Evolutionary conservation across 768 basidiomycete species (phyloP).

Genomic region (Serendipita vermifera): DNA sequence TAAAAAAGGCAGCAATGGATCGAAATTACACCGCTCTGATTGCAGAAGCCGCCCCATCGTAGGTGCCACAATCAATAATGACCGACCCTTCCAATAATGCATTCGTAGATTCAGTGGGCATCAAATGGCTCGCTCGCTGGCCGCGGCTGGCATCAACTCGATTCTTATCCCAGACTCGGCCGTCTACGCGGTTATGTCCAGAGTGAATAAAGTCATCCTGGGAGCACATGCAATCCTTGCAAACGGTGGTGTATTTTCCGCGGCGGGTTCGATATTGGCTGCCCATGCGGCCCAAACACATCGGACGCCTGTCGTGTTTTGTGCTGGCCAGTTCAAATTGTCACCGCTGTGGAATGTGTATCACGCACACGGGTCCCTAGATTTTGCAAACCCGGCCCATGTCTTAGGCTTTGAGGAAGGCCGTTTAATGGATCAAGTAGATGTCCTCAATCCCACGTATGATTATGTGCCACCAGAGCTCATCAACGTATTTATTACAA

Average conservation of each 20-base stretch:
- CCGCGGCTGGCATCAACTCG: constrained; percentile 76
- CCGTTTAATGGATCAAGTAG: constrained; percentile 69
- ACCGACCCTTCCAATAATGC: too few relatives aligned
- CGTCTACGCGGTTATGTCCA: constrained; percentile 89
- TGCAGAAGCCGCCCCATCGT: constrained; percentile 91
- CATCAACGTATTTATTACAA: constrained; percentile 88
- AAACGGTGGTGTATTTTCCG: constrained; percentile 90
- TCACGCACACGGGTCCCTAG: constrained; percentile 72
- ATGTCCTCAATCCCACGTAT: constrained; percentile 91
- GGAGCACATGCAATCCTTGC: constrained; percentile 93
- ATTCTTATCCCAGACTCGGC: constrained; percentile 95
- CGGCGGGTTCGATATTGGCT: constrained; percentile 71
- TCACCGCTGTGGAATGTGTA: constrained; percentile 85
- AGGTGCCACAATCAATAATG: constrained; percentile 22
- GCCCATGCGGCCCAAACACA: constrained; percentile 82
- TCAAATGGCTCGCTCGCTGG: constrained; percentile 69
- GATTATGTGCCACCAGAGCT: constrained; percentile 91
- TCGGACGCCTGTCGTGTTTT: constrained; percentile 84
- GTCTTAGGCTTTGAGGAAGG: constrained; percentile 66
- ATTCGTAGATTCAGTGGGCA: constrained; percentile 62
- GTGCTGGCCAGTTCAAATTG: constrained; percentile 92
- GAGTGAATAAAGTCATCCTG: constrained; percentile 91
- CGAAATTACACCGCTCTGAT: constrained; percentile 94
- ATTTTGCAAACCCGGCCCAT: constrained; percentile 58
- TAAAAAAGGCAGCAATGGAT: constrained; percentile 79